Evolutionary conservation across 2,329 filamentous ascomycete genomes (phyloP).

Genomic region (Fusarium praegraminearum): DNA sequence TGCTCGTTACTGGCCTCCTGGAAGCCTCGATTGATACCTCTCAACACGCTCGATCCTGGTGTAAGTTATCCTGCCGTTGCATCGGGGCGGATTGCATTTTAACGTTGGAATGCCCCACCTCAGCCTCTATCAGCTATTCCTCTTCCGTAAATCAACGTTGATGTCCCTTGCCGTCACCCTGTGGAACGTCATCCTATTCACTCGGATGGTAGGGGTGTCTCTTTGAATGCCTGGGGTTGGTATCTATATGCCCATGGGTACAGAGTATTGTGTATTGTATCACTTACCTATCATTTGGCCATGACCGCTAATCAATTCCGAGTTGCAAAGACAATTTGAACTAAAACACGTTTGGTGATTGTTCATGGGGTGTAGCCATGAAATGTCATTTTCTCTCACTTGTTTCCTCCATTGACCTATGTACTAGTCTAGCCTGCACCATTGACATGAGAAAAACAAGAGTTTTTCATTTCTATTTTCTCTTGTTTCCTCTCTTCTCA

Average conservation of each 20-base stretch:
- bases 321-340: constrained; percentile 23
- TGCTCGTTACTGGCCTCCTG: not conserved
- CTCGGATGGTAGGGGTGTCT: not conserved
- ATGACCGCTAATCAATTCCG: not conserved
- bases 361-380: not conserved
- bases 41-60: constrained; percentile 25
- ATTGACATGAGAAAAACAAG: not conserved
- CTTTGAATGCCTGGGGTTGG: not conserved
- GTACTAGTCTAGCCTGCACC: constrained; percentile 1
- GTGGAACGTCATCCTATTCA: constrained; percentile 31
- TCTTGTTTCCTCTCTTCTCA: constrained; percentile 8
- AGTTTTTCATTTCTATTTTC: not conserved
- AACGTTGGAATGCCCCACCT: constrained; percentile 21
- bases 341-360: constrained; percentile 3
- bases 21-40: constrained; percentile 5
- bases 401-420: constrained; percentile 18
- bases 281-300: constrained; percentile 9
- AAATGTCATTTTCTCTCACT: constrained; percentile 5
- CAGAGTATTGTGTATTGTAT: not conserved
- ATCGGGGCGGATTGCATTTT: constrained; percentile 19
- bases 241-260: not conserved
- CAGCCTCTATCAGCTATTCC: constrained; percentile 17
- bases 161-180: constrained; percentile 23
- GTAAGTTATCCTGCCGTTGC: constrained; percentile 9
- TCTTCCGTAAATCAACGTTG: constrained; percentile 1